phyloP scores from a whole-genome alignment of 169 alveolate species.

The Amoebophrya sp. region DNA sequence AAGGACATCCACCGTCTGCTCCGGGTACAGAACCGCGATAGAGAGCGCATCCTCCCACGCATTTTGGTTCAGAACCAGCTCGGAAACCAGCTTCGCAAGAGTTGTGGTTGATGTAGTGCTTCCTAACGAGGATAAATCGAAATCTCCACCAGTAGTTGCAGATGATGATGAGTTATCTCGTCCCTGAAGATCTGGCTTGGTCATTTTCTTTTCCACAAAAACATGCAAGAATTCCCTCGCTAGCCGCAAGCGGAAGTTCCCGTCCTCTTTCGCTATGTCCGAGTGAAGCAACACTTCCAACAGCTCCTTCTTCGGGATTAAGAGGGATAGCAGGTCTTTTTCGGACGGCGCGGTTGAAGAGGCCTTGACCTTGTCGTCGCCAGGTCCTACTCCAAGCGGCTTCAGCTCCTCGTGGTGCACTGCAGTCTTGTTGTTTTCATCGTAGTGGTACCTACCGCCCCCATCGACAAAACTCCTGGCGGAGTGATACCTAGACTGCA shows the following conservation, averaged over 20 bases:
- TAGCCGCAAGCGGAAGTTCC: not conserved
- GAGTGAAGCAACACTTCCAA: not conserved
- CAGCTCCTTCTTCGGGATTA: not conserved
- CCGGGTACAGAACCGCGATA: not conserved
- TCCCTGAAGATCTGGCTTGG: too few species aligned
- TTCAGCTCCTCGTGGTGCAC: not conserved
- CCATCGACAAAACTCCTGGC: not conserved
- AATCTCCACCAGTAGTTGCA: too few species aligned
- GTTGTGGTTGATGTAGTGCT: too few species aligned
- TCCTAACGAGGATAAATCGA: too few species aligned
- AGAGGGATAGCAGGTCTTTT: not conserved
- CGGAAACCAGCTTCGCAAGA: not conserved
- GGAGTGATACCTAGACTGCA: not conserved
- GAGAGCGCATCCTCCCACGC: constrained; percentile 18
- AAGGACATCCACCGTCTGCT: not conserved
- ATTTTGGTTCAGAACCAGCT: not conserved
- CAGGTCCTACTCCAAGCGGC: not conserved
- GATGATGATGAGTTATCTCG: too few species aligned
- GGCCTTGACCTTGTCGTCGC: too few species aligned
- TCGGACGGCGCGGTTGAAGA: not conserved
- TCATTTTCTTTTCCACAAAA: too few species aligned
- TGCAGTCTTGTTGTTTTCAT: not conserved
- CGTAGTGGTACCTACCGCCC: not conserved
- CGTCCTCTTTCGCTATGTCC: not conserved
- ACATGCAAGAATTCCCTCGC: not conserved